Evolutionary conservation across 345 rosid genomes (phyloP).

Genomic region (Pelargonium nanum): DNA sequence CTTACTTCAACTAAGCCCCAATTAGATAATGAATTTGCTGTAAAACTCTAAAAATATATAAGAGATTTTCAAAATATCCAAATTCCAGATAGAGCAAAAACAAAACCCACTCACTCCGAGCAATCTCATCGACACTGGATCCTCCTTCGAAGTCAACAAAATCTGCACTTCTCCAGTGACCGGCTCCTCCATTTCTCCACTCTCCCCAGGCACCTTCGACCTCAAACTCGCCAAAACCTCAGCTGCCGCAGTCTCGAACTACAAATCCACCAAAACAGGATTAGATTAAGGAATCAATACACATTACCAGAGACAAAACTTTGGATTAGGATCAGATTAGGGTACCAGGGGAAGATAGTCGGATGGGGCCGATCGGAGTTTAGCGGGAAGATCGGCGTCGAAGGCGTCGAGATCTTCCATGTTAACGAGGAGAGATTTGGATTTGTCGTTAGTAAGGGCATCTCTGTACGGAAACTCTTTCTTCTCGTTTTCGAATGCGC

Average conservation of each 20-base stretch:
- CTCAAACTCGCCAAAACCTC: slow-evolving; percentile 75
- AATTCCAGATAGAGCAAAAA: neutral
- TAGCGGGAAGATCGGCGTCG: slow-evolving; percentile 69
- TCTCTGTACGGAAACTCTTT: slow-evolving; percentile 77
- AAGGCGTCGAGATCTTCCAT: slow-evolving; percentile 77
- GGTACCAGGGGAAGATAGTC: slow-evolving; percentile 63
- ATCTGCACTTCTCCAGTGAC: slow-evolving; percentile 57
- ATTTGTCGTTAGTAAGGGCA: slow-evolving; percentile 58
- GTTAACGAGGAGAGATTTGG: slow-evolving; percentile 52
- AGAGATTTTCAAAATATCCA: no score
- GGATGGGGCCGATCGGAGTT: slow-evolving; percentile 70
- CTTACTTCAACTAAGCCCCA: neutral
- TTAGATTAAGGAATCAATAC: no score
- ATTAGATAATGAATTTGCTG: no score
- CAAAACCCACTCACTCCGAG: slow-evolving; percentile 53
- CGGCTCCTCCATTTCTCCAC: slow-evolving; percentile 83
- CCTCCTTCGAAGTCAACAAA: slow-evolving; percentile 73
- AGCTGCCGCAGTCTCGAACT: slow-evolving; percentile 88
- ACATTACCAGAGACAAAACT: no score
- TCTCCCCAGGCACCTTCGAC: slow-evolving; percentile 60
- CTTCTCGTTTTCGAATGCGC: slow-evolving; percentile 63
- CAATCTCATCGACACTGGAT: slow-evolving; percentile 62
- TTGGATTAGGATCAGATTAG: neutral
- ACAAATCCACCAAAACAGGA: slow-evolving; percentile 6
- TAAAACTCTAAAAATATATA: no score